These are phyloP conservation scores for Didymella pinodella DNA, from an alignment of 2,329 filamentous ascomycete genomes.

Conservation along the genomic window DNA sequence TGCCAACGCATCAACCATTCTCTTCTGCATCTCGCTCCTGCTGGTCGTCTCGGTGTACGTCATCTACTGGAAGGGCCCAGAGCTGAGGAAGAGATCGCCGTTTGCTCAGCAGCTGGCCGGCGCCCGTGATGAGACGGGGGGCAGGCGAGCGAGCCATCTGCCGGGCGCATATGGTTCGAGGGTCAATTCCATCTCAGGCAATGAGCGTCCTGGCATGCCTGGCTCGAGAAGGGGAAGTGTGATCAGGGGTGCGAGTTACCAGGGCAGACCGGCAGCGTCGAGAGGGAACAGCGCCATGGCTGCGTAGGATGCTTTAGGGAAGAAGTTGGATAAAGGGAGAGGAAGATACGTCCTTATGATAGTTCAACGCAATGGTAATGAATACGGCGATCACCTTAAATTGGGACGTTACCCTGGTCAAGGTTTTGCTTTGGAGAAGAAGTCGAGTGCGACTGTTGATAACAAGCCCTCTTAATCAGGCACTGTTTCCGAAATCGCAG, in stretches of 20 bases:
- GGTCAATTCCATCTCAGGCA: constrained; percentile 36
- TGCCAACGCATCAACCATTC: constrained; percentile 64
- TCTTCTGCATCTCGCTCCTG: constrained; percentile 61
- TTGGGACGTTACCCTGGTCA: too few relatives aligned
- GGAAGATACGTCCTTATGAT: too few relatives aligned
- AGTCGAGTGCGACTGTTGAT: too few relatives aligned
- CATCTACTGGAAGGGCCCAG: constrained; percentile 63
- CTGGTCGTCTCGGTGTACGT: constrained; percentile 55
- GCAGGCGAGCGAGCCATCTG: constrained; percentile 43
- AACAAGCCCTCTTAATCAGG: too few relatives aligned
- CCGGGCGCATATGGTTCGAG: constrained; percentile 44
- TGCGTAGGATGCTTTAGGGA: neutral
- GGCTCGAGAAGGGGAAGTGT: constrained; percentile 42
- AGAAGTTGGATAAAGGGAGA: neutral
- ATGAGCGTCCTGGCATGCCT: constrained; percentile 27
- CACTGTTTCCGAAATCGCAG: too few relatives aligned
- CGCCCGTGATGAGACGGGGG: constrained; percentile 44
- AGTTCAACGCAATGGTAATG: neutral
- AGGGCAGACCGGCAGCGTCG: constrained; percentile 21
- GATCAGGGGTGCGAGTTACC: constrained; percentile 32
- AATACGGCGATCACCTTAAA: too few relatives aligned
- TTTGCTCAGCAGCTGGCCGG: constrained; percentile 60
- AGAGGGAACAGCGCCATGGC: constrained; percentile 10
- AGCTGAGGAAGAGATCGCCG: constrained; percentile 60
- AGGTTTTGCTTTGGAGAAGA: too few relatives aligned